Conservation (phyloP, 208 protist genomes). For the Leptomonas pyrrhocoris region DNA sequence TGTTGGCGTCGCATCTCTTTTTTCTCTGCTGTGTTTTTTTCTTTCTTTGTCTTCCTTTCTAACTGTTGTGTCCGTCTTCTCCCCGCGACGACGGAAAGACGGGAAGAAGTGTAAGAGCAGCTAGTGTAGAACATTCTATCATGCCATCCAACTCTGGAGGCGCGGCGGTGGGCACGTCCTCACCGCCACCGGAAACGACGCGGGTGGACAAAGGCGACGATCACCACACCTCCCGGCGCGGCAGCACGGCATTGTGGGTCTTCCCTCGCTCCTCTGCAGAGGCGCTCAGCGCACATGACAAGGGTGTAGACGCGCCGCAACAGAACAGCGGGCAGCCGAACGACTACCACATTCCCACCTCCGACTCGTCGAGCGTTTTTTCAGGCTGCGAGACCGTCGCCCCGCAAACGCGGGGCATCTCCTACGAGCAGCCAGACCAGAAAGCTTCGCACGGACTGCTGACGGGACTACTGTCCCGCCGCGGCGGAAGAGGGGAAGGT, state of each 20-base stretch:
- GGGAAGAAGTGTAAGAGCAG: neutral
- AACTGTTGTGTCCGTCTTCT: neutral
- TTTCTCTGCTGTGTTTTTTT: constrained; percentile 1
- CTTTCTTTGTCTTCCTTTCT: neutral
- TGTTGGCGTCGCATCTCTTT: neutral
- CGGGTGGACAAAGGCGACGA: neutral
- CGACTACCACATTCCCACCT: constrained; percentile 9
- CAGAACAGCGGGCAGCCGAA: constrained; percentile 12
- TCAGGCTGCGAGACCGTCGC: constrained; percentile 26
- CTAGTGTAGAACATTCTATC: neutral
- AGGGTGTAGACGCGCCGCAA: neutral
- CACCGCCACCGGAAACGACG: neutral
- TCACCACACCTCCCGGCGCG: neutral
- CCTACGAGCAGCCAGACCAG: neutral
- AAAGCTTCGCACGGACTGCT: constrained; percentile 12
- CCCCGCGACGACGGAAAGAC: neutral
- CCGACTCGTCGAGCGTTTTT: constrained; percentile 23
- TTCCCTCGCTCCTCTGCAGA: constrained; percentile 18
- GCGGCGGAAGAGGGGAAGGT: neutral
- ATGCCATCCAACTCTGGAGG: constrained; percentile 17
- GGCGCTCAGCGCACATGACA: neutral
- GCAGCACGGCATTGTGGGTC: constrained; percentile 4
- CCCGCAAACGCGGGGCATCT: constrained; percentile 1
- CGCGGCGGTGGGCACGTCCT: neutral
- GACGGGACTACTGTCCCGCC: constrained; percentile 15